phyloP scores from a whole-genome alignment of 176 grass and related monocot genomes.

The Rhynchospora tenuis region DNA sequence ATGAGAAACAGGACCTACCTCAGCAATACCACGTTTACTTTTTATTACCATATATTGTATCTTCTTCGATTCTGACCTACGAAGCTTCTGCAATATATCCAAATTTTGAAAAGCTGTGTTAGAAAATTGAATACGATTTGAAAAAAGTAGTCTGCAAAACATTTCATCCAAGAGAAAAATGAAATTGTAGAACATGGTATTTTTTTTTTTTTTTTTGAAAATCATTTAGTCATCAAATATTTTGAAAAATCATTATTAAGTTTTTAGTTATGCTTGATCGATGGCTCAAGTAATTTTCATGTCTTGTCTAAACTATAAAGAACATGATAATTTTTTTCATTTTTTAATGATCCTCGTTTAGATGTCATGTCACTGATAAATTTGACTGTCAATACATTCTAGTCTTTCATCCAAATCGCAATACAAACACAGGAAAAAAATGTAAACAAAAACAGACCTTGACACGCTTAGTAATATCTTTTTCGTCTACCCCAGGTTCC shows the following conservation, averaged over 20 bases:
- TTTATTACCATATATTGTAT: constrained; percentile 58
- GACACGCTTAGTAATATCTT: constrained; percentile 41
- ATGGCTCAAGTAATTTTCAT: too few relatives aligned
- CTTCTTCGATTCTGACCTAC: constrained; percentile 58
- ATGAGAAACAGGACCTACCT: constrained; percentile 32
- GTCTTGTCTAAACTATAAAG: too few relatives aligned
- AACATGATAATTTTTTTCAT: too few relatives aligned
- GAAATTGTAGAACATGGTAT: too few relatives aligned
- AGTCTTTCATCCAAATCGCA: background rate
- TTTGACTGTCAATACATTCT: too few relatives aligned
- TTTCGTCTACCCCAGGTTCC: constrained; percentile 49
- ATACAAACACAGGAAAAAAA: background rate
- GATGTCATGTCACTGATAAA: too few relatives aligned
- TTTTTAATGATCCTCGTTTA: too few relatives aligned
- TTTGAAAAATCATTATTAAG: too few relatives aligned
- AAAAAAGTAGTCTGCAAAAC: background rate
- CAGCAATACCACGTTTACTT: constrained; percentile 62
- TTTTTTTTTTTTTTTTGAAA: too few relatives aligned
- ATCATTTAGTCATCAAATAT: too few relatives aligned
- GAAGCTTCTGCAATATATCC: constrained; percentile 56
- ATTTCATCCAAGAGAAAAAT: background rate
- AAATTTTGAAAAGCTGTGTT: background rate
- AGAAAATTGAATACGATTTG: background rate
- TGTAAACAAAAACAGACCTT: constrained; percentile 43
- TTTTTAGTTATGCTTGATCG: too few relatives aligned